A percentile compares a stretch with the other conserved stretches of the same genome.
These are phyloP conservation scores for Fraxinus pennsylvanica DNA, from an alignment of 257 asterid genomes.

Conservation along the genomic window DNA sequence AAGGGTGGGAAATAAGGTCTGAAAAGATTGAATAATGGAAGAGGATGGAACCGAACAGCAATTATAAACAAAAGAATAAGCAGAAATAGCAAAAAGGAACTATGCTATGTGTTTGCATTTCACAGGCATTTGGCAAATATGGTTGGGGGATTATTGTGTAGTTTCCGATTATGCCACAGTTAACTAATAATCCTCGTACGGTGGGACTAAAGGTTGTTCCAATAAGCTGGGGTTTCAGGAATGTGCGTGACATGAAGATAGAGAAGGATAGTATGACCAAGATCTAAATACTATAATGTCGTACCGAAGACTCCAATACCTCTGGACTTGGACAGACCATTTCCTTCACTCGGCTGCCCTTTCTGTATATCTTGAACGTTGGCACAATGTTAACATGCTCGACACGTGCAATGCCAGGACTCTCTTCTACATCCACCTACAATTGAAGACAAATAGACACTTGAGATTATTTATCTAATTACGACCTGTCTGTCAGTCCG, in stretches of 20 bases:
- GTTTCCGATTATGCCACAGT: constrained; percentile 46
- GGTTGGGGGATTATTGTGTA: constrained; percentile 46
- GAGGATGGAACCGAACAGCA: constrained; percentile 37
- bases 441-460: constrained; percentile 6
- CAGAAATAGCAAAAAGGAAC: constrained; percentile 35
- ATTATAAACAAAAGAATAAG: constrained; percentile 60
- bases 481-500: not conserved
- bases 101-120: constrained; percentile 41
- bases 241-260: constrained; percentile 14
- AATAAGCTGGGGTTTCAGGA: constrained; percentile 29
- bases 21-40: constrained; percentile 16
- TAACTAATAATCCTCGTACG: constrained; percentile 24
- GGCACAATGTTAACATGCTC: constrained; percentile 78
- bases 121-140: constrained; percentile 43
- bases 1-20: constrained; percentile 24
- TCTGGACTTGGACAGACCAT: constrained; percentile 78
- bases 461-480: not conserved
- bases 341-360: constrained; percentile 71
- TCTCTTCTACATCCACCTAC: constrained; percentile 80
- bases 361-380: constrained; percentile 75
- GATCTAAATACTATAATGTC: constrained; percentile 62
- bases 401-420: constrained; percentile 51
- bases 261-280: constrained; percentile 14
- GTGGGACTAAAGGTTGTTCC: constrained; percentile 19
- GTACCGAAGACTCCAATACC: constrained; percentile 78